These are phyloP conservation scores for Tricholoma hemisulphureum DNA, from an alignment of 768 basidiomycete genomes.

Conservation along the genomic window DNA sequence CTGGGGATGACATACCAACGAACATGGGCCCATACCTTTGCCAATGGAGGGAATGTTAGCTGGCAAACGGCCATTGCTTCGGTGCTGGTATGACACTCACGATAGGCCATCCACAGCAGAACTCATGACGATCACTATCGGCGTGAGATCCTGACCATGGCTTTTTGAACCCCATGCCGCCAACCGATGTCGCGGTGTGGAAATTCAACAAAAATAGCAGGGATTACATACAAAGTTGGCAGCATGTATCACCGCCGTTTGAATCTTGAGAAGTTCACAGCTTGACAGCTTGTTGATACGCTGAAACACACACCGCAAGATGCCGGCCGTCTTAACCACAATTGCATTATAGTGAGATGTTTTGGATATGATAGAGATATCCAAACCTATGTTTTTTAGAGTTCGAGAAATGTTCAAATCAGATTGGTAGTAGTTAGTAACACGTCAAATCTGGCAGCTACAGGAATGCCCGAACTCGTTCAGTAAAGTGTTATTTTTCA, in stretches of 20 bases:
- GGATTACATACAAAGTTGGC: neutral
- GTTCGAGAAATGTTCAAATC: too few relatives aligned
- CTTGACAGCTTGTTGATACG: too few relatives aligned
- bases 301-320: too few relatives aligned
- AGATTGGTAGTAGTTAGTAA: too few relatives aligned
- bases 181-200: neutral
- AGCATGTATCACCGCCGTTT: neutral
- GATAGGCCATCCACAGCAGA: neutral
- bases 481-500: too few relatives aligned
- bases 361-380: too few relatives aligned
- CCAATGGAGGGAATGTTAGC: neutral
- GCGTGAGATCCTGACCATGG: neutral
- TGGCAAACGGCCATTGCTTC: neutral
- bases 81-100: neutral
- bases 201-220: neutral
- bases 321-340: too few relatives aligned
- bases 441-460: too few relatives aligned
- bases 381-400: too few relatives aligned
- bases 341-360: too few relatives aligned
- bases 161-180: neutral
- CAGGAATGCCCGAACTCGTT: too few relatives aligned
- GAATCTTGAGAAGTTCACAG: too few relatives aligned
- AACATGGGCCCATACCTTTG: conserved; percentile 1
- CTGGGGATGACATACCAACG: neutral
- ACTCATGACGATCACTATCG: neutral